Conservation (phyloP, 139 green algal genomes). For the Haematococcus lacustris region DNA sequence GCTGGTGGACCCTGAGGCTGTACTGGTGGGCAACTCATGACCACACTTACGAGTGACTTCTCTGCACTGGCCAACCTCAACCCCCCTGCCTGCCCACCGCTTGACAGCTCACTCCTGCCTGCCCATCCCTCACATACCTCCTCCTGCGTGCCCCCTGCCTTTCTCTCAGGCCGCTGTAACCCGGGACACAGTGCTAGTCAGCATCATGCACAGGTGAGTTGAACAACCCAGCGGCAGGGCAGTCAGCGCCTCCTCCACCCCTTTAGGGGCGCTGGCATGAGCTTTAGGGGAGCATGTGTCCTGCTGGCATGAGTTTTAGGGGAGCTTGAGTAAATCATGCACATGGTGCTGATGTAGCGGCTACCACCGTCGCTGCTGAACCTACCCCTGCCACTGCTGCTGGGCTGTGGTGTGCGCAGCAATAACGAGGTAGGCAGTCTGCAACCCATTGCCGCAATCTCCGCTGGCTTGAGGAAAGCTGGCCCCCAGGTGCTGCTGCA, state of each 20-base stretch:
- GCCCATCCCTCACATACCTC: not conserved
- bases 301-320: not conserved
- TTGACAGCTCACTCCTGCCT: conserved; percentile 5
- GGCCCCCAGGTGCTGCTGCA: conserved; percentile 44
- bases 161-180: not conserved
- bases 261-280: not conserved
- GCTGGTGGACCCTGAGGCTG: conserved; percentile 33
- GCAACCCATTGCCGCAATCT: conserved; percentile 43
- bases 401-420: not conserved
- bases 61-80: not conserved
- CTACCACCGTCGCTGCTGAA: not conserved
- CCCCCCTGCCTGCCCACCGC: not conserved
- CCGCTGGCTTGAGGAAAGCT: conserved; percentile 7
- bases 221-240: not conserved
- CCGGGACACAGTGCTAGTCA: not conserved
- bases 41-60: not conserved
- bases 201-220: not conserved
- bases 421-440: conserved; percentile 42
- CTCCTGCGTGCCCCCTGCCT: not conserved
- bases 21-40: conserved; percentile 29
- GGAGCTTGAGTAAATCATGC: not conserved
- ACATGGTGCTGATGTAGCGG: not conserved
- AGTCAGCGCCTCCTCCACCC: not conserved
- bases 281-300: not conserved
- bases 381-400: not conserved